Conservation (phyloP, 495 filamentous ascomycete genomes). For the Xeromyces bisporus region DNA sequence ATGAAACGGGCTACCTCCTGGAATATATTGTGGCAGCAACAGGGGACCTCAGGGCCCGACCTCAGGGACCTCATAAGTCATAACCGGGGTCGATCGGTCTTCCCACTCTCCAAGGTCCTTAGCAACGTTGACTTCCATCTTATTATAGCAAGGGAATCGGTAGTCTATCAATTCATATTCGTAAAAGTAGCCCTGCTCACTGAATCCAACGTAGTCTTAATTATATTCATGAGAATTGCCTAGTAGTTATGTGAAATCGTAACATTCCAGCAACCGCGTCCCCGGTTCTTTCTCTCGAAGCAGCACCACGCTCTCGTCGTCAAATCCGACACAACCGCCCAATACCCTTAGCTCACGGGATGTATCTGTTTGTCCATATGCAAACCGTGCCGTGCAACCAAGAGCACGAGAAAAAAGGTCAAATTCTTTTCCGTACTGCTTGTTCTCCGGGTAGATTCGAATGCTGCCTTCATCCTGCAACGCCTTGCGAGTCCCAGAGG, state of each 20-base stretch:
- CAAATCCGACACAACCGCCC: constrained; percentile 68
- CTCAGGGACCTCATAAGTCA: too few relatives aligned
- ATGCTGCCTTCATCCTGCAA: constrained; percentile 36
- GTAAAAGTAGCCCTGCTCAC: too few relatives aligned
- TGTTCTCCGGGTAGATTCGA: constrained; percentile 28
- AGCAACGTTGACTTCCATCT: too few relatives aligned
- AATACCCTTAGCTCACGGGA: constrained; percentile 8
- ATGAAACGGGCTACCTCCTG: too few relatives aligned
- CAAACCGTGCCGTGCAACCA: constrained; percentile 1
- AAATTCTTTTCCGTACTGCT: constrained; percentile 3
- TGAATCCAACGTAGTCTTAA: too few relatives aligned
- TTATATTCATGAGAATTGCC: too few relatives aligned
- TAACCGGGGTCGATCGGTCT: too few relatives aligned
- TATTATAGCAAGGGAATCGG: too few relatives aligned
- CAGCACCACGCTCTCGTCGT: constrained; percentile 84
- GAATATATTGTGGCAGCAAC: too few relatives aligned
- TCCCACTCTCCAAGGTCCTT: constrained; percentile 4
- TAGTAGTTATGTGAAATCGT: constrained; percentile 65
- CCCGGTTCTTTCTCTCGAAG: constrained; percentile 53
- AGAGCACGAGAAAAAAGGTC: neutral
- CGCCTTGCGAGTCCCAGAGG: constrained; percentile 20
- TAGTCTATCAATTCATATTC: too few relatives aligned
- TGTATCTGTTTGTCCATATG: neutral
- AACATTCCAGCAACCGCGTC: constrained; percentile 62
- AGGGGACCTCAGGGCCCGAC: too few relatives aligned